Percentiles rank a stretch among this genome's conserved stretches.
Evolutionary conservation across 164 flowering plant genomes (phyloP).

Genomic region (Saururus chinensis): DNA sequence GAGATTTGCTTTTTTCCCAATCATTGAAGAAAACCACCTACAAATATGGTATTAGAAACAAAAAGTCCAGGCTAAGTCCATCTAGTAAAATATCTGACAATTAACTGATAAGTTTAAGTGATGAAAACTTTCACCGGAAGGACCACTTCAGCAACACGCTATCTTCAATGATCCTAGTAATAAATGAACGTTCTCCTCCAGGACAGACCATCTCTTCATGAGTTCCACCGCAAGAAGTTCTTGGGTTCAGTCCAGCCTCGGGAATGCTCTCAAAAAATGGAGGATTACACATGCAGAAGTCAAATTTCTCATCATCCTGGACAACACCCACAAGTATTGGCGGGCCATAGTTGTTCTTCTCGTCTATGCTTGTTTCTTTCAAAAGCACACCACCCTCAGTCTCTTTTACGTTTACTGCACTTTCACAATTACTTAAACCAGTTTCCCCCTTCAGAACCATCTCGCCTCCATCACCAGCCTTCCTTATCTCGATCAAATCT

Average conservation of each 20-base stretch:
- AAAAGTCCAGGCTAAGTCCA: not conserved
- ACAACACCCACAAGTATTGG: conserved; percentile 65
- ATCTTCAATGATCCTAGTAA: conserved; percentile 72
- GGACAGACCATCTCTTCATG: conserved; percentile 82
- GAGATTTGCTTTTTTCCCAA: conserved; percentile 76
- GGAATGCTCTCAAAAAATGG: conserved; percentile 87
- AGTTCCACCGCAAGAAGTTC: conserved; percentile 94
- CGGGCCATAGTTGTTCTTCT: conserved; percentile 28
- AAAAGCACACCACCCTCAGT: conserved; percentile 1
- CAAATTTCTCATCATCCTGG: conserved; percentile 67
- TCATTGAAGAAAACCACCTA: conserved; percentile 96
- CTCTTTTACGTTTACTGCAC: not conserved
- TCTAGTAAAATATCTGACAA: not conserved
- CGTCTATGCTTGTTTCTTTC: not conserved
- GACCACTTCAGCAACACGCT: conserved; percentile 61
- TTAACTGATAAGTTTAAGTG: not conserved
- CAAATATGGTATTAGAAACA: conserved; percentile 4
- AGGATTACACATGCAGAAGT: conserved; percentile 99
- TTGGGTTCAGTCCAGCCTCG: conserved; percentile 89
- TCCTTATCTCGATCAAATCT: conserved; percentile 72
- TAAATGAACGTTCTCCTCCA: conserved; percentile 89
- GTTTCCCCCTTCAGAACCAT: not conserved
- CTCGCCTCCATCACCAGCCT: conserved; percentile 17
- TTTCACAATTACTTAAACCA: not conserved
- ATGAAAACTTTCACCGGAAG: conserved; percentile 32